These are phyloP conservation scores for Leucosporidium scottii DNA, from an alignment of 768 basidiomycete genomes.

Conservation along the genomic window DNA sequence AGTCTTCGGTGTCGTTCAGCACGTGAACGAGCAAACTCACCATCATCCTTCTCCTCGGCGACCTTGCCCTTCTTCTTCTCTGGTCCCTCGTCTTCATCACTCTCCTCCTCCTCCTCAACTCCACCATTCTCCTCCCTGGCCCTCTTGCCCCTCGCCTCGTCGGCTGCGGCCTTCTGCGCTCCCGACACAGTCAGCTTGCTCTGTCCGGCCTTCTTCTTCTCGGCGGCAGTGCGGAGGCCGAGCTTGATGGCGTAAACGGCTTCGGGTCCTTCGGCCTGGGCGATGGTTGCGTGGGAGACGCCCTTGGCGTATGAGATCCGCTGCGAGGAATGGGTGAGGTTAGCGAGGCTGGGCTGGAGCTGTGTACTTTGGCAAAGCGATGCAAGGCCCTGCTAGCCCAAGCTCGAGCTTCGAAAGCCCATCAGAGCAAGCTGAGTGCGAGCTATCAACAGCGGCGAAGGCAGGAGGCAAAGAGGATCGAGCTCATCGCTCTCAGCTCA, in stretches of 20 bases:
- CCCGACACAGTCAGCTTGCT: conserved; percentile 43
- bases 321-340: conserved; percentile 45
- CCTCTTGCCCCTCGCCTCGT: conserved; percentile 41
- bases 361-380: no score
- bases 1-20: no score
- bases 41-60: conserved; percentile 60
- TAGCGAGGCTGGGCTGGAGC: no score
- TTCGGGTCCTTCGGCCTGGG: conserved; percentile 57
- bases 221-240: conserved; percentile 46
- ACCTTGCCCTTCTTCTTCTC: conserved; percentile 59
- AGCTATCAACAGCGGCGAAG: no score
- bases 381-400: no score
- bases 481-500: neutral
- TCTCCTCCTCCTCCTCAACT: conserved; percentile 44
- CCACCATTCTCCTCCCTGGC: conserved; percentile 54
- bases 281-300: conserved; percentile 76
- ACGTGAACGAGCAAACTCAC: conserved; percentile 42
- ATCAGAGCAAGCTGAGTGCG: no score
- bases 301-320: conserved; percentile 83
- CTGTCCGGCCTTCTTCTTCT: conserved; percentile 29
- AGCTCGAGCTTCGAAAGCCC: no score
- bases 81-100: conserved; percentile 50
- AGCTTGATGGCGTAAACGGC: conserved; percentile 40
- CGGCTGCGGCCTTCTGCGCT: conserved; percentile 48
- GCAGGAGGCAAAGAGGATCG: no score